A percentile compares a stretch with the other conserved stretches of the same genome.
These are phyloP conservation scores for Penicillium sp. DNA, from an alignment of 2,329 filamentous ascomycete species.

Conservation along the genomic window DNA sequence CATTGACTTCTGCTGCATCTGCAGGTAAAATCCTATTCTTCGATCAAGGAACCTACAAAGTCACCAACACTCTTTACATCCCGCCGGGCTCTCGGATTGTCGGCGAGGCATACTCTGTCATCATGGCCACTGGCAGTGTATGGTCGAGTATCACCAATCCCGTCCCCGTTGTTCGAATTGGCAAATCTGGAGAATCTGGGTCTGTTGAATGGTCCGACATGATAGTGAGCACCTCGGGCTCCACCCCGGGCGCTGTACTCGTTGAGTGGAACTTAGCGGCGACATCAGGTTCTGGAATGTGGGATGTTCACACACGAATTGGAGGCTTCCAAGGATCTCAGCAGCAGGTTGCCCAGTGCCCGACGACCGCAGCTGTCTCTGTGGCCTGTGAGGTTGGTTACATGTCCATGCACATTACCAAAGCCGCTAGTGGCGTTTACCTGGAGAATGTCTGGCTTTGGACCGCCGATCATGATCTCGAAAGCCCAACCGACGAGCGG, in stretches of 20 bases:
- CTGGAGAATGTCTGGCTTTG: constrained; percentile 54
- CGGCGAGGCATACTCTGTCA: constrained; percentile 56
- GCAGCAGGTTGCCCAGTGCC: constrained; percentile 44
- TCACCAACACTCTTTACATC: constrained; percentile 48
- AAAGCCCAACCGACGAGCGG: constrained; percentile 48
- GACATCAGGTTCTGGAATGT: constrained; percentile 51
- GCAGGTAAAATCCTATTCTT: constrained; percentile 56
- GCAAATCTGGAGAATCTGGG: constrained; percentile 61
- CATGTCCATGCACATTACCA: constrained; percentile 40
- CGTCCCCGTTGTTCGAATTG: constrained; percentile 66
- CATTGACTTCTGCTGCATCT: constrained; percentile 52
- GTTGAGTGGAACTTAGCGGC: constrained; percentile 70
- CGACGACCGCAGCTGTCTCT: constrained; percentile 40
- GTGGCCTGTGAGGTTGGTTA: constrained; percentile 36
- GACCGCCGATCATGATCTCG: constrained; percentile 57
- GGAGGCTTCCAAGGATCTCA: constrained; percentile 53
- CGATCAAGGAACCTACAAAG: constrained; percentile 55
- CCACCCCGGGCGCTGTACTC: constrained; percentile 65
- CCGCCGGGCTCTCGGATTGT: constrained; percentile 53
- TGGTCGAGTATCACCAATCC: constrained; percentile 60
- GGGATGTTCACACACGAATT: constrained; percentile 55
- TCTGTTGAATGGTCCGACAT: constrained; percentile 70
- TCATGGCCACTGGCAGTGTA: constrained; percentile 55
- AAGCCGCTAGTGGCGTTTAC: constrained; percentile 38
- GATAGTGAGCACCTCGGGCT: constrained; percentile 66